Evolutionary conservation across 331 rosid genomes (phyloP).

Genomic region (Quercus phellos): DNA sequence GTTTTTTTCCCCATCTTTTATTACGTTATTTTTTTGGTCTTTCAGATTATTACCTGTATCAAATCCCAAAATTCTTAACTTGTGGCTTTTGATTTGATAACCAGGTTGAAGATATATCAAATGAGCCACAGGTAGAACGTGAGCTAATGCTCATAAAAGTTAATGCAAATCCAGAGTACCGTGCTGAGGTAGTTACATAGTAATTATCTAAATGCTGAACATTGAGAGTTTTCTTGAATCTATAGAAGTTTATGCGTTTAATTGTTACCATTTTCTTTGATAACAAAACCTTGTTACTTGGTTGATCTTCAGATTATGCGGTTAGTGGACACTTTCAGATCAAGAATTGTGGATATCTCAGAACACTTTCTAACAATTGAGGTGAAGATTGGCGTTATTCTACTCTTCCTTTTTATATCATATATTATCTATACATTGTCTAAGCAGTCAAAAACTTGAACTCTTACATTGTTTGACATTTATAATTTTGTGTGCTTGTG

Average conservation of each 20-base stretch:
- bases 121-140: slow-evolving; percentile 84
- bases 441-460: background rate
- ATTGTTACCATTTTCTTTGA: slow-evolving; percentile 3
- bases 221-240: background rate
- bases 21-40: background rate
- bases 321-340: slow-evolving; percentile 81
- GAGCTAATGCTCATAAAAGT: slow-evolving; percentile 84
- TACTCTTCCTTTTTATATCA: background rate
- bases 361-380: slow-evolving; percentile 75
- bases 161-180: slow-evolving; percentile 47
- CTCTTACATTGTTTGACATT: background rate
- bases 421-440: background rate
- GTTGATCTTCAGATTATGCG: slow-evolving; percentile 56
- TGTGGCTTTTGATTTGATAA: background rate
- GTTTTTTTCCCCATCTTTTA: background rate
- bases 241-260: background rate
- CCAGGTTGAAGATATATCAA: slow-evolving; percentile 83
- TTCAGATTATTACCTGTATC: background rate
- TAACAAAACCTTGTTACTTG: slow-evolving; percentile 1
- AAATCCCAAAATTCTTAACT: background rate
- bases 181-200: slow-evolving; percentile 51
- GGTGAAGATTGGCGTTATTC: slow-evolving; percentile 37
- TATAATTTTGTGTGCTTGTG: background rate
- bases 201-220: background rate
- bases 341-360: slow-evolving; percentile 78